Base-by-base conservation (phyloP, 148 eudicot species). In the Rhododendron henanense region DNA sequence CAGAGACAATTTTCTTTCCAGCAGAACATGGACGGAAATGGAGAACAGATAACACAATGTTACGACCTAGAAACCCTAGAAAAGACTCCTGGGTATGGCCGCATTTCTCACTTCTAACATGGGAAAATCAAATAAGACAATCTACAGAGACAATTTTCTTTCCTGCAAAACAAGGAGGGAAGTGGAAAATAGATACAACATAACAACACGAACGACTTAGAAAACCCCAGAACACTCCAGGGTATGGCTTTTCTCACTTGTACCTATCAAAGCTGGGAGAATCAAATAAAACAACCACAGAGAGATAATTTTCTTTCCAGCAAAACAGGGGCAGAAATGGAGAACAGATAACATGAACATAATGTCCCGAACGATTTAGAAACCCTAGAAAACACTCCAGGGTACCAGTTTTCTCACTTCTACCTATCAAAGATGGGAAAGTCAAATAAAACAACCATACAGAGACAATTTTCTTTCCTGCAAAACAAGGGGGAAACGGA, bases 171-270 rank as follows among this genome's bases (percentile, higher is more conserved):
- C 33, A 10, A 57, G 28, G 33, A 6, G 6, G 33, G 0, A 55
- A 67, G 11, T n/a, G 31, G 13, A 63, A 8, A 63, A 63, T 8
- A 63, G 4, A 9, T 23, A 63, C 57, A 14, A 63, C 74, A 25
- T 5, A 21, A 59, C 25, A 21, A 19, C 8, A 59, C n/a, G 3
- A 59, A 67, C 5, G 35, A 25, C 33, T 67, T 3, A 23, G 31
- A 63, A 23, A 63, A 51, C 69, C 69, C 69, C 16, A 67, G 74
- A 67, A 91, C 95, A 61, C 90, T 71, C 87, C 93, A 94, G n/a
- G 98, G 94, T 81, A 92, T 91, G 18, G 97, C 98, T 86, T 84
- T 92, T 87, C 93, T 95, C 85, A 96, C 99, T 74, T 95, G 96
- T 63, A 96, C 96, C 98, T 95, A 92, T 83, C 44, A 61, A 75